Conservation (phyloP, 768 basidiomycete species). For the Pisolithus marmoratus region DNA sequence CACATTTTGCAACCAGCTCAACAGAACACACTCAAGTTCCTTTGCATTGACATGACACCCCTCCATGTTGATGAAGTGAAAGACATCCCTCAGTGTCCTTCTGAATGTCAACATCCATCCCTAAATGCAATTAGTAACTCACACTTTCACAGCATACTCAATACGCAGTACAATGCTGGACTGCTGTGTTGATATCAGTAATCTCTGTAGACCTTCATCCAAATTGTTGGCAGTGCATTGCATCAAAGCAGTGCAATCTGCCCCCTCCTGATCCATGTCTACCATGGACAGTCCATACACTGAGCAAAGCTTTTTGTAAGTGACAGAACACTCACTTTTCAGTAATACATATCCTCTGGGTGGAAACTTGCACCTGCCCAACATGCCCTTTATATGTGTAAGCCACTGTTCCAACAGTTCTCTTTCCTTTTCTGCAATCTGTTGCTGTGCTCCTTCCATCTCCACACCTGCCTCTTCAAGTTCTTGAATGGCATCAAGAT, state of each 20-base stretch:
- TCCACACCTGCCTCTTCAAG: slow-evolving; percentile 8
- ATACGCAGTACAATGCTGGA: too few relatives aligned
- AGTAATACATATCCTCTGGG: not conserved
- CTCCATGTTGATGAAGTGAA: too few relatives aligned
- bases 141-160: not conserved
- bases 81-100: too few relatives aligned
- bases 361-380: not conserved
- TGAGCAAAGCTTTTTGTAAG: not conserved
- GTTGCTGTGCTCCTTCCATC: slow-evolving; percentile 3
- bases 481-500: slow-evolving; percentile 10
- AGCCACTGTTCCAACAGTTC: not conserved
- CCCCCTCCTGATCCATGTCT: not conserved
- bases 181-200: not conserved
- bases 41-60: too few relatives aligned
- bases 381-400: not conserved
- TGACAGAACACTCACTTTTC: not conserved
- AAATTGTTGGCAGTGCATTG: not conserved
- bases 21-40: too few relatives aligned
- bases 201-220: not conserved
- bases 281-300: too few relatives aligned
- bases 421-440: slow-evolving; percentile 11
- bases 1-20: too few relatives aligned
- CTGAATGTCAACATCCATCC: too few relatives aligned
- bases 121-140: not conserved
- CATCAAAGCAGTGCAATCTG: not conserved